Percentiles rank a stretch among this genome's conserved stretches.
phyloP scores from a whole-genome alignment of 2,329 filamentous ascomycete species.

The Aureobasidium zeae region DNA sequence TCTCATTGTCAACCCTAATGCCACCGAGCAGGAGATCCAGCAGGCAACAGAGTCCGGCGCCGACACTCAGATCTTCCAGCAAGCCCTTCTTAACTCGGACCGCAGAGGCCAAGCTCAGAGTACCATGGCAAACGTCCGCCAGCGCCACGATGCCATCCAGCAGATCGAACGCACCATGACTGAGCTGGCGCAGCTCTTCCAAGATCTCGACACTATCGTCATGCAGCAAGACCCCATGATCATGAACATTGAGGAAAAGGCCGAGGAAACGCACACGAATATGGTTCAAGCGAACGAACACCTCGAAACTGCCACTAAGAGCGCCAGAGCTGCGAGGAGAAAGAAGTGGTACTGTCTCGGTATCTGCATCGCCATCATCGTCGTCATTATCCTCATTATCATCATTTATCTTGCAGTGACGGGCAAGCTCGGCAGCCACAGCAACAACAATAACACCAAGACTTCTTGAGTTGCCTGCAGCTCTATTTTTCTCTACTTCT shows the following conservation, averaged over 20 bases:
- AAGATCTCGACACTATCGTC: slow-evolving; percentile 78
- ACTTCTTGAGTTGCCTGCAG: background rate
- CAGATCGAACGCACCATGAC: slow-evolving; percentile 89
- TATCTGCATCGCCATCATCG: slow-evolving; percentile 44
- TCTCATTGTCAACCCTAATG: slow-evolving; percentile 76
- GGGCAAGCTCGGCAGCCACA: slow-evolving; percentile 14
- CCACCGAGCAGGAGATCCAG: slow-evolving; percentile 66
- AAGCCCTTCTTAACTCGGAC: slow-evolving; percentile 73
- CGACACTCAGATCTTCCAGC: slow-evolving; percentile 75
- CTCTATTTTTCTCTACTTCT: no score
- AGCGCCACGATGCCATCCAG: slow-evolving; percentile 76
- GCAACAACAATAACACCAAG: background rate
- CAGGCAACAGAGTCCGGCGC: slow-evolving; percentile 64
- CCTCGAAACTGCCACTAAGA: slow-evolving; percentile 71
- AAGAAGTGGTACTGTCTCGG: slow-evolving; percentile 97
- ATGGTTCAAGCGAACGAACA: slow-evolving; percentile 77
- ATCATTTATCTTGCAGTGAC: slow-evolving; percentile 26
- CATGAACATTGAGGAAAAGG: slow-evolving; percentile 73
- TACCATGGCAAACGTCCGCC: slow-evolving; percentile 68
- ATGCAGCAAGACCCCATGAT: slow-evolving; percentile 78
- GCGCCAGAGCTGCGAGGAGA: slow-evolving; percentile 67
- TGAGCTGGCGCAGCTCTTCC: slow-evolving; percentile 78
- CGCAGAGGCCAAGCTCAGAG: slow-evolving; percentile 72
- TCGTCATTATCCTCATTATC: slow-evolving; percentile 33
- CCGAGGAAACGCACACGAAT: slow-evolving; percentile 75